Base-by-base conservation (phyloP, 805 yeast genomes). In the Saccharomycopsis schoenii region DNA sequence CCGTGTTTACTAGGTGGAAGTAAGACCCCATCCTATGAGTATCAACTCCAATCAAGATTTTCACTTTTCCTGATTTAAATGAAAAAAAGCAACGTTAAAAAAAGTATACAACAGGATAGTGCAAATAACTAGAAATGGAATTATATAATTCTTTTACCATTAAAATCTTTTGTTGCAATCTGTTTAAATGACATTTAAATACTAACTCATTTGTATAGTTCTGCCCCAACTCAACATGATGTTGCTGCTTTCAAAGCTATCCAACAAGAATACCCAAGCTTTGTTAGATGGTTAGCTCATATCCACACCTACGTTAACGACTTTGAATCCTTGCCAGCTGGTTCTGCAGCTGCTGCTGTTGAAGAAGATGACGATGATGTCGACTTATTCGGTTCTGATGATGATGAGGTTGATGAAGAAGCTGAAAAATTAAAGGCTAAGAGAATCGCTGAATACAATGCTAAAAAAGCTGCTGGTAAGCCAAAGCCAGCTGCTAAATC, bases 401-500 rank as follows among this genome's bases (percentile, higher is more conserved):
- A 82, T 70, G 97, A 93, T 66, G 96, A 87, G 76, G 98, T 83
- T 69, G 98, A 94, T 74, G 97, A 83, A 76, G 99, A 78, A 73
- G 98, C 97, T 76, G 99, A 91, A 85, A 89, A 88, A 79, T 79
- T 94, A 76, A 94, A 93, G 86, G 96, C 89, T 79, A 83, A 93
- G 83, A 91, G 99, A 87, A 80, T 94, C 73, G 98, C 97, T 76
- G 97, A 85, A 77, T 94, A 94, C 85, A 88, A 89, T 74, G 97
- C 96, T 73, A 91, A 88, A 86, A 94, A 94, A 87, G 86, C 93
- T 70, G 88, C 88, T 82, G 34, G 34, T 29, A 96, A 96, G 76
- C 90, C 98, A 72, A 91, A 91, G 85, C 91, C 98, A 73, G 97
- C 97, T 78, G 97, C 99, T 74, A 94, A 94, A 84, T 89, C 97